Base-by-base conservation (phyloP, 495 filamentous ascomycete genomes). In the Pyronema domesticum region DNA sequence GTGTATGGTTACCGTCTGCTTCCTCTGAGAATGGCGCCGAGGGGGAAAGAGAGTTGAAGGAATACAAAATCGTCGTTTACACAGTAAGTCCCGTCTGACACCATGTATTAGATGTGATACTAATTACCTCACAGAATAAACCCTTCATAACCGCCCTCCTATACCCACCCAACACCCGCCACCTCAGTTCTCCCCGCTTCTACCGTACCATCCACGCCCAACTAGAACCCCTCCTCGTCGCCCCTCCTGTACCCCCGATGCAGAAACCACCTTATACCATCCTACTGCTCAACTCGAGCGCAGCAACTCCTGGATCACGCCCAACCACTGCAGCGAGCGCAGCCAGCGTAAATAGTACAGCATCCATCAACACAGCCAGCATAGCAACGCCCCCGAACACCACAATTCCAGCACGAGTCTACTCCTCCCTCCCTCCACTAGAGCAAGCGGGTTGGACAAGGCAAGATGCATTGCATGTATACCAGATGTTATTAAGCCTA, bases 131-230 rank as follows among this genome's bases (percentile, higher is more conserved):
- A 45, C 44, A 65, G 63, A 80, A 86, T 60, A 78, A 76, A 63
- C 91, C 91, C 3, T 95, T 96, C 68, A 82, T 95, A 53, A 95
- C 86, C 67, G 81, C 85, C 4, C 85, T 96, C 60, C 73, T 98
- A 13, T 95, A 96, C 69, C 74, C 83, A 46, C 74, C 80, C 10
- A 70, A 72, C 39, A 82, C 86, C 1, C 73, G 77, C 37, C 73
- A 80, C 17, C 72, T 95, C 6, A 71, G 77, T 13, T 77, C 77
- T 45, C 73, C 81, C 3, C 70, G 75, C 0, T 79, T 95, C 59
- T 96, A 95, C 69, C 74, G 80, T 13, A 80, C 79, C 34, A 75
- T 98, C 19, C 86, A 94, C 60, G 76, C 82, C 55, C 86, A 93
- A 65, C 76, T 96, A 15, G 70, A 73, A 1, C 85, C 88, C 6